phyloP scores from a whole-genome alignment of 495 filamentous ascomycete genomes.

The Xylaria castorea region DNA sequence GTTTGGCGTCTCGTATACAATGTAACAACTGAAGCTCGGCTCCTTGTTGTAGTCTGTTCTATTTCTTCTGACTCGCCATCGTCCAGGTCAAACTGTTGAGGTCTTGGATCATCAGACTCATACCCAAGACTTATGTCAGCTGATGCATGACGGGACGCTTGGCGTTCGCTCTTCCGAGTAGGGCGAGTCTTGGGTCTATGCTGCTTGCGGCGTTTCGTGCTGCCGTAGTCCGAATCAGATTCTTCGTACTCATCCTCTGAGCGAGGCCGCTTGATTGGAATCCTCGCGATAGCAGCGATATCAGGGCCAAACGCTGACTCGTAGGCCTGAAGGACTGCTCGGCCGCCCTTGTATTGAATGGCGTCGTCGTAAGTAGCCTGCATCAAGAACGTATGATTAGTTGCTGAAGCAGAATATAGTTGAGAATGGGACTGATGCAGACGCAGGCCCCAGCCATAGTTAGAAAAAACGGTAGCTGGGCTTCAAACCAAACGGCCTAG shows the following conservation, averaged over 20 bases:
- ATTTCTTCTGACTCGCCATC: constrained; percentile 18
- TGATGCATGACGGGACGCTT: constrained; percentile 36
- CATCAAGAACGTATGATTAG: background rate
- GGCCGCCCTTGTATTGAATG: constrained; percentile 26
- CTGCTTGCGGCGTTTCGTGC: constrained; percentile 7
- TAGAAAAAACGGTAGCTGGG: background rate
- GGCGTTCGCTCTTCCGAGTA: constrained; percentile 34
- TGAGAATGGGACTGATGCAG: background rate
- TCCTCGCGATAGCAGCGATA: background rate
- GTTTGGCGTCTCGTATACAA: constrained; percentile 23
- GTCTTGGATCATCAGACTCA: constrained; percentile 14
- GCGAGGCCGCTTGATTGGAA: constrained; percentile 25
- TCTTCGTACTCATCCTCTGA: constrained; percentile 43
- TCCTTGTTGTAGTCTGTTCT: background rate
- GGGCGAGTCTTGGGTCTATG: constrained; percentile 9
- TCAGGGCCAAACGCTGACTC: background rate
- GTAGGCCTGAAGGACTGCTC: constrained; percentile 22
- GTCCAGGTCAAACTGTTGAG: constrained; percentile 4
- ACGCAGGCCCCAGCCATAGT: background rate
- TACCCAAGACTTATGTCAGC: constrained; percentile 26
- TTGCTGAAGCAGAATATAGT: background rate
- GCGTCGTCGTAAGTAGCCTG: constrained; percentile 29
- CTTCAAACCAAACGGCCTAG: background rate
- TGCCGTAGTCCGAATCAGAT: constrained; percentile 36
- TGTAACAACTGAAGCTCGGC: background rate